phyloP scores from a whole-genome alignment of 2,329 filamentous ascomycete genomes.

The Mollisiaceae sp. region DNA sequence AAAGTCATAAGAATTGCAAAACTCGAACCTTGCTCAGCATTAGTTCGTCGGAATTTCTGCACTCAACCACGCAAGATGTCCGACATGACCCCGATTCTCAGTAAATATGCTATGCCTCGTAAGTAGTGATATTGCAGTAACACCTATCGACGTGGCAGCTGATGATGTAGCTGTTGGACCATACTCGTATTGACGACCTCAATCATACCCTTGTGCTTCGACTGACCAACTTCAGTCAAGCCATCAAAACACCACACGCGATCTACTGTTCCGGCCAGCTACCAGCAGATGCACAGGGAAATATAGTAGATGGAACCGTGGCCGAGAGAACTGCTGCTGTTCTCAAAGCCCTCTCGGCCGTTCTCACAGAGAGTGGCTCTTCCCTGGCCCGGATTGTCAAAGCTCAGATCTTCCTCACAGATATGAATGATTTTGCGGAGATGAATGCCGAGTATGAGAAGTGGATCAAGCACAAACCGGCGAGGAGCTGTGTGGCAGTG shows the following conservation, averaged over 20 bases:
- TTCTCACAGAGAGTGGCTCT: constrained; percentile 82
- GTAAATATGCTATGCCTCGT: constrained; percentile 61
- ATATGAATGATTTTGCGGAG: constrained; percentile 87
- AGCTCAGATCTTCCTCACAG: constrained; percentile 87
- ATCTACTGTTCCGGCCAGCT: constrained; percentile 68
- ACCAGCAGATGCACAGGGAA: constrained; percentile 39
- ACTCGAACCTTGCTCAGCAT: neutral
- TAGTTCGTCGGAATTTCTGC: constrained; percentile 36
- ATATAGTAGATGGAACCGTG: constrained; percentile 28
- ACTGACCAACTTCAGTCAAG: constrained; percentile 56
- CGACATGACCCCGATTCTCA: constrained; percentile 55
- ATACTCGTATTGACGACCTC: constrained; percentile 54
- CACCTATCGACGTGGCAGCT: constrained; percentile 8
- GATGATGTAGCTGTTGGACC: constrained; percentile 59
- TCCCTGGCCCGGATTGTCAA: constrained; percentile 83
- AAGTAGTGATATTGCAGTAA: constrained; percentile 11
- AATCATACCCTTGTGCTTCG: neutral
- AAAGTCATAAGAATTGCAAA: constrained; percentile 3
- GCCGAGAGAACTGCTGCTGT: constrained; percentile 3
- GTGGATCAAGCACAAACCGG: constrained; percentile 83
- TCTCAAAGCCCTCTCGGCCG: constrained; percentile 65
- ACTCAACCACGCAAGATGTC: constrained; percentile 47
- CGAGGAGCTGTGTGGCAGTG: constrained; percentile 88
- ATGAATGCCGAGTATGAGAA: constrained; percentile 89
- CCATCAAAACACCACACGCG: constrained; percentile 67